Base-by-base conservation (phyloP, 164 flowering plant species). In the Magnolia changhungtana region DNA sequence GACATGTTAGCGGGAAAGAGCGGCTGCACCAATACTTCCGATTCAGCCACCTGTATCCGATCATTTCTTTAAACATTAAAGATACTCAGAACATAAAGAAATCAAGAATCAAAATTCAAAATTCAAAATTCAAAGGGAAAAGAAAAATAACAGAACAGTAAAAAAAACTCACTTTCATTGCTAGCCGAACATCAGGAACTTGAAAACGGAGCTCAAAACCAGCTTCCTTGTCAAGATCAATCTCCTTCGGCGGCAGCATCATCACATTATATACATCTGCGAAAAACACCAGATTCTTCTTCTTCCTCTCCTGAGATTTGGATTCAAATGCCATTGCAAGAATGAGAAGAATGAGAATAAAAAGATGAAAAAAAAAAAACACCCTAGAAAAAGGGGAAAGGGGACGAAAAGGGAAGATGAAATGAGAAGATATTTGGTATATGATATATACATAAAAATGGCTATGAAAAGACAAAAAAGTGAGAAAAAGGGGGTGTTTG, bases 231-330 rank as follows among this genome's bases (percentile, higher is more conserved):
- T 84, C 80, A 21, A 84, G 70, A 72, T 82, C 85, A 6, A 81
- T 29, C 78, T 79, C 86, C 74, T 88, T 88, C 45, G 93, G 82
- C 66, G 86, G 77, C 82, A 83, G 76, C 82, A 84, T 64, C 82
- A 84, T 64, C 24, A 76, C 82, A 19, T 86, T 86, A 77, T 80
- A 87, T 4, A 84, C 88, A 80, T 87, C 93, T 0, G 83, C 92
- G 74, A 86, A 77, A 19, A 82, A 78, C 49, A 81, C 67, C 78
- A 72, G 76, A 37, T 71, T 80, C 90, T 84, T 88, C 83, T 86
- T 55, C 61, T 16, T 55, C 61, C 18, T 11, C 18, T 11, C 61
- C 61, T 55, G 61, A 55, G 61, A 55, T 55, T 55, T 4, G 13
- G 16, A 16, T 11, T 16, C 61, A 55, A 52, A 16, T 11, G 61